Base-by-base conservation (phyloP, 306 rosid species). In the Gleditsia sinensis region DNA sequence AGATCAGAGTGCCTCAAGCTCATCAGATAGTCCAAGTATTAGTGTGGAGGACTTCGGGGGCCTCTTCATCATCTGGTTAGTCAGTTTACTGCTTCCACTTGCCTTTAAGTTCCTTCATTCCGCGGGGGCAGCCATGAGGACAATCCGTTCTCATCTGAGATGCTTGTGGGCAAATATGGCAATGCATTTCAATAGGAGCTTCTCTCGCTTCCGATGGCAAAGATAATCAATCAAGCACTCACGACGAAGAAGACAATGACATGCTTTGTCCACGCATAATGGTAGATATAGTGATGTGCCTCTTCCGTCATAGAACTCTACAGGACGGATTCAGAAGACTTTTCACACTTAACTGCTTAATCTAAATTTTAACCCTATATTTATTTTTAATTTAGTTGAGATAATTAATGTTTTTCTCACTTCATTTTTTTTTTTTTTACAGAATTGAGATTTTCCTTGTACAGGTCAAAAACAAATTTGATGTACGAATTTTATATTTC, bases 41-140 rank as follows among this genome's bases (percentile, higher is more conserved):
- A 57, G 34, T 1, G 76, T 74, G 6, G 58, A 36, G 14, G 82
- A 76, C 61, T 85, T 85, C 14, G 79, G 67, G 1, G 85, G 89
- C 9, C 83, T 82, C 21, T 85, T 82, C 74, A 63, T 85, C 11
- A 61, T 85, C 4, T 56, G 76, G 9, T 60, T 53, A 10, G 54
- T 64, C 1, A 25, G 71, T 2, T 75, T 81, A 3, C 2, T 76
- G 20, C 21, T 46, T 1, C 70, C 81, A 9, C 62, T 71, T 76
- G 16, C 70, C 59, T 58, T 39, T 5, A 53, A 23, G 8, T 78
- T 63, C 49, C 23, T 34, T 8, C 21, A 19, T 23, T 20, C 45
- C 0, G 59, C 78, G 0, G 23, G 78, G 80, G 56, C 60, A 34
- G 46, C n/a, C n/a, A n/a, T n/a, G n/a, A n/a, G n/a, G n/a, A n/a